Base-by-base conservation (phyloP, 108 stramenopile genomes). In the Epipyxis sp. region DNA sequence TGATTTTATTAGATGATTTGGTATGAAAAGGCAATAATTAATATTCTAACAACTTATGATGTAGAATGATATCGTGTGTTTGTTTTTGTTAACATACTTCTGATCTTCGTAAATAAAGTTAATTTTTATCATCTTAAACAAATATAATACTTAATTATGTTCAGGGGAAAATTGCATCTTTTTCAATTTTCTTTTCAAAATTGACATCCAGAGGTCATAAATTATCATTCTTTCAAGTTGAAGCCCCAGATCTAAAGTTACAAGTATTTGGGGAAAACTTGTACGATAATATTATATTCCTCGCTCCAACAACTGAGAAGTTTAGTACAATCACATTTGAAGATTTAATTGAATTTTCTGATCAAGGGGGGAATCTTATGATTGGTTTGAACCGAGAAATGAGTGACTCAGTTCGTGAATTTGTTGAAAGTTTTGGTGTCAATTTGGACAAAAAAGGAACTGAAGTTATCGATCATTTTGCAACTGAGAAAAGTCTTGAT, bases 401-500 rank as follows among this genome's bases (percentile, higher is more conserved):
- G 35, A 59, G 74, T 37, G 76, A 80, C 0, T 20, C 40, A 20
- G 54, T 69, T 16, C 71, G 79, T 57, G 45, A 76, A 1, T 32
- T 80, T 0, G 35, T 42, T 42, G 69, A 35, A 59, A 32, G 40
- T n/a, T 74, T 74, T 40, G 79, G 79, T 0, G 76, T 80, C 0
- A 37, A 68, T 0, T n/a, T 80, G 29, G 79, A 80, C 71, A 57
- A 44, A 71, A 80, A 80, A 45, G 44, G 43, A 35, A 74, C 54
- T 0, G 71, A 69, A 45, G 68, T 80, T 44, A 1, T 74, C 0
- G 79, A 80, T 45, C 69, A 80, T 42, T 74, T 74, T 42, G 50
- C 40, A 29, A 54, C 10, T 6, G 40, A 34, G 6, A 30, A 65
- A 6, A 32, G 6, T 13, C 25, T 65, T 16, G 61, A 65, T 37